Evolutionary conservation across 2,329 filamentous ascomycete genomes (phyloP).

Genomic region (Pyricularia grisea): DNA sequence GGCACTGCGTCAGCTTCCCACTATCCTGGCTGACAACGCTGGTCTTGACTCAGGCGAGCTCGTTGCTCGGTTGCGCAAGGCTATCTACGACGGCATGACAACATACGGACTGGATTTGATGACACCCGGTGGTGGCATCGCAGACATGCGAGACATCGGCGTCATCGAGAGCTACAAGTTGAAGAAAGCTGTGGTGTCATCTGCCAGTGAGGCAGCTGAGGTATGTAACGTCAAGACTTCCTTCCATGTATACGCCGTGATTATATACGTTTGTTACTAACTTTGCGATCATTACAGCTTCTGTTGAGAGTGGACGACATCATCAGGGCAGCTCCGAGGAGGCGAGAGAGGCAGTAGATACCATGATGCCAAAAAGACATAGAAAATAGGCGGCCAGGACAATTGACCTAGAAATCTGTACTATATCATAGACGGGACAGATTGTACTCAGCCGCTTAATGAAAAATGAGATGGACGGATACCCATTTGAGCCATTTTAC

Average conservation of each 20-base stretch:
- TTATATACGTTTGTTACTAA: background rate
- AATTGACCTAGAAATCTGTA: conserved; percentile 13
- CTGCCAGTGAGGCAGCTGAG: conserved; percentile 92
- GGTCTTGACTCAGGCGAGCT: conserved; percentile 93
- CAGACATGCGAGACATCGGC: conserved; percentile 91
- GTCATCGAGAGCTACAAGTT: conserved; percentile 98
- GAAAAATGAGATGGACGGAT: background rate
- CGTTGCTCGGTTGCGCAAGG: conserved; percentile 82
- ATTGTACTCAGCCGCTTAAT: background rate
- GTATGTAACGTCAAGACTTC: conserved; percentile 38
- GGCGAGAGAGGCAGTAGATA: conserved; percentile 49
- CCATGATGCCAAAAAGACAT: conserved; percentile 24
- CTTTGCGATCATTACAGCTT: conserved; percentile 43
- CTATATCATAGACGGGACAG: conserved; percentile 8
- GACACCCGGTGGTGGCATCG: conserved; percentile 82
- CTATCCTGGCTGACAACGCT: conserved; percentile 94
- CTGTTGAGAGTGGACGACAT: conserved; percentile 95
- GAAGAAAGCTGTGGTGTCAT: conserved; percentile 95
- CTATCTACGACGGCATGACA: conserved; percentile 89
- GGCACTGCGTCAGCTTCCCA: conserved; percentile 86
- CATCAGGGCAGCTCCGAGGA: conserved; percentile 83
- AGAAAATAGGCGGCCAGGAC: conserved; percentile 27
- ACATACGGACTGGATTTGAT: conserved; percentile 85
- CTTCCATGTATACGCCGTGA: background rate
- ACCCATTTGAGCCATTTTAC: background rate